Percentiles rank a stretch among this genome's conserved stretches.
These are phyloP conservation scores for Phytophthora lateralis DNA, from an alignment of 352 stramenopile genomes.

Conservation along the genomic window DNA sequence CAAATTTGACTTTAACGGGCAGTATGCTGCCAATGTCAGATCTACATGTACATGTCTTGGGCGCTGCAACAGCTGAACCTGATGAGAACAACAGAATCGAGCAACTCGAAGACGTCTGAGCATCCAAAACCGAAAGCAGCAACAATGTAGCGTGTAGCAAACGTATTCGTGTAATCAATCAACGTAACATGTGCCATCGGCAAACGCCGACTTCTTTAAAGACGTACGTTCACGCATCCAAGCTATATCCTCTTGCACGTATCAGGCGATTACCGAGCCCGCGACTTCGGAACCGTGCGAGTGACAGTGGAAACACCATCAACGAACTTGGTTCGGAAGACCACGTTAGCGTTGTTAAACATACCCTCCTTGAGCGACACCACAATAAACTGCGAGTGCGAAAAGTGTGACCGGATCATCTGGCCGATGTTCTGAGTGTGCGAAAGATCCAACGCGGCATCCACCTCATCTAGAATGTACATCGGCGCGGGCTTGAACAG, in stretches of 20 bases:
- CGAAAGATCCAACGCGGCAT: slow-evolving; percentile 98
- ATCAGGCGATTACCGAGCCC: slow-evolving; percentile 23
- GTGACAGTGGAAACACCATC: slow-evolving; percentile 99
- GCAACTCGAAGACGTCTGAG: background rate
- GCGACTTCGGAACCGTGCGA: slow-evolving; percentile 89
- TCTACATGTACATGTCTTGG: background rate
- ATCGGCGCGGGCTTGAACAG: slow-evolving; percentile 99
- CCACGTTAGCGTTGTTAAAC: slow-evolving; percentile 99
- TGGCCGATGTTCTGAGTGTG: slow-evolving; percentile 99
- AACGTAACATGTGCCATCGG: slow-evolving; percentile 12
- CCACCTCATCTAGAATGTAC: slow-evolving; percentile 99
- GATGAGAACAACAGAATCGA: background rate
- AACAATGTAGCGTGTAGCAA: slow-evolving; percentile 7
- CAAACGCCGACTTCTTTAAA: slow-evolving; percentile 7
- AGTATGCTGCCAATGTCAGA: too few species aligned
- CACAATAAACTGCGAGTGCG: slow-evolving; percentile 99
- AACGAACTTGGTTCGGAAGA: slow-evolving; percentile 99
- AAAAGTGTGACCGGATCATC: slow-evolving; percentile 99
- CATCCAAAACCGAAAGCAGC: background rate
- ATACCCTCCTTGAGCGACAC: slow-evolving; percentile 99
- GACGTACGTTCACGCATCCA: background rate
- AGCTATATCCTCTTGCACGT: slow-evolving; percentile 1
- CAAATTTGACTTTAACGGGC: background rate
- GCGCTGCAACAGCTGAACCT: background rate
- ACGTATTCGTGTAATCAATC: slow-evolving; percentile 20